phyloP scores from a whole-genome alignment of 305 asterid genomes.

The Rubia tinctorum region DNA sequence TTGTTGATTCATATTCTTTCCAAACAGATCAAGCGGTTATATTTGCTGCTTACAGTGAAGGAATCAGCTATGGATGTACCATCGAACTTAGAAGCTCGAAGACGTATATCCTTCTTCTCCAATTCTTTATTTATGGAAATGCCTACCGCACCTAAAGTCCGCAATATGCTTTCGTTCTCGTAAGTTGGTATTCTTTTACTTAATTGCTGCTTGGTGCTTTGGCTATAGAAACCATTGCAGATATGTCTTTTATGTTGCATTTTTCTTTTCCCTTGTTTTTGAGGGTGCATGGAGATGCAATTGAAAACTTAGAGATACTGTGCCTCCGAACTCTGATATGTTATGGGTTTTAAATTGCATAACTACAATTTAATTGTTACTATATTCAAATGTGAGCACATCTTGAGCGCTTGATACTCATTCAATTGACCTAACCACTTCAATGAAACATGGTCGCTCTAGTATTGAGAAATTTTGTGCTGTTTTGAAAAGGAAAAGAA shows the following conservation, averaged over 20 bases:
- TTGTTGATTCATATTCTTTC: conserved; percentile 19
- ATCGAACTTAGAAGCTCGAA: conserved; percentile 94
- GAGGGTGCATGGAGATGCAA: neutral
- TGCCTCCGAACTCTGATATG: neutral
- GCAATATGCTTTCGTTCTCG: conserved; percentile 99
- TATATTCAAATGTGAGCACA: neutral
- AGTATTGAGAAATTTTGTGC: neutral
- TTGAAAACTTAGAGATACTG: neutral
- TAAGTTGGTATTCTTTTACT: conserved; percentile 42
- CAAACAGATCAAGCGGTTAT: conserved; percentile 89
- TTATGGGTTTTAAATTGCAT: neutral
- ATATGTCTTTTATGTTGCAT: neutral
- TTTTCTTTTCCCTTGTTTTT: neutral
- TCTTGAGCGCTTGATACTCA: neutral
- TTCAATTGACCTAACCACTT: neutral
- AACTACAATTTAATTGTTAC: neutral
- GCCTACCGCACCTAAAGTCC: conserved; percentile 99
- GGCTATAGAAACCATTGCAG: neutral
- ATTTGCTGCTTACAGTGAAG: conserved; percentile 91
- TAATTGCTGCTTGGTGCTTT: neutral
- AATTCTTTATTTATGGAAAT: conserved; percentile 99
- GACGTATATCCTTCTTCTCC: conserved; percentile 97
- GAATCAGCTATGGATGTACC: conserved; percentile 99
- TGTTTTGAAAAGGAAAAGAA: neutral
- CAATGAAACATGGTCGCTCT: neutral